These are phyloP conservation scores for Pseudogymnoascus sp. DNA, from an alignment of 2,329 filamentous ascomycete genomes.

Conservation along the genomic window DNA sequence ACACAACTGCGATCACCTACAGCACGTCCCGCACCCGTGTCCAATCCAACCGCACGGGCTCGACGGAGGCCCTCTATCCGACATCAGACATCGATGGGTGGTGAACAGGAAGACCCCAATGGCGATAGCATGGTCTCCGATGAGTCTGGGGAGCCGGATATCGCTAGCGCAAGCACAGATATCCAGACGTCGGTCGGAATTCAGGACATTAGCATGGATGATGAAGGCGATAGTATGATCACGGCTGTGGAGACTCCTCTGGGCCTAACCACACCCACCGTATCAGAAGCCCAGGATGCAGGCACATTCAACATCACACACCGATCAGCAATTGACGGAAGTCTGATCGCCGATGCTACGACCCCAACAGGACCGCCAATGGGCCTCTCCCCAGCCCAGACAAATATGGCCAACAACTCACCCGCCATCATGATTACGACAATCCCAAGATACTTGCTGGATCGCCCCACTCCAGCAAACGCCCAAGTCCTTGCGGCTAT, in stretches of 20 bases:
- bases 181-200: conserved; percentile 78
- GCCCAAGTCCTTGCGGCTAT: conserved; percentile 78
- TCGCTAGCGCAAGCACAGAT: conserved; percentile 64
- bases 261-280: conserved; percentile 67
- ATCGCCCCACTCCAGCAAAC: conserved; percentile 58
- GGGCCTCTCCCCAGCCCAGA: conserved; percentile 60
- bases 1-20: conserved; percentile 53
- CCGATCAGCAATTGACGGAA: conserved; percentile 74
- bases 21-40: conserved; percentile 45
- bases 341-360: conserved; percentile 64
- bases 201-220: conserved; percentile 72
- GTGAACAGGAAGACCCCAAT: conserved; percentile 78
- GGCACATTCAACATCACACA: conserved; percentile 94
- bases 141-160: conserved; percentile 66
- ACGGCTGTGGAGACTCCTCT: conserved; percentile 62
- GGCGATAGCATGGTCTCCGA: conserved; percentile 77
- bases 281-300: conserved; percentile 74
- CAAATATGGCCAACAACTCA: conserved; percentile 61
- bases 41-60: conserved; percentile 46
- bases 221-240: conserved; percentile 66
- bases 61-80: conserved; percentile 76
- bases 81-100: conserved; percentile 80
- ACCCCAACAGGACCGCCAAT: conserved; percentile 61
- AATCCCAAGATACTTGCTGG: conserved; percentile 71
- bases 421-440: conserved; percentile 68